A percentile compares a stretch with the other conserved stretches of the same genome.
These are phyloP conservation scores for Polysphondylium violaceum DNA, from an alignment of 78 protist genomes.

Conservation along the genomic window DNA sequence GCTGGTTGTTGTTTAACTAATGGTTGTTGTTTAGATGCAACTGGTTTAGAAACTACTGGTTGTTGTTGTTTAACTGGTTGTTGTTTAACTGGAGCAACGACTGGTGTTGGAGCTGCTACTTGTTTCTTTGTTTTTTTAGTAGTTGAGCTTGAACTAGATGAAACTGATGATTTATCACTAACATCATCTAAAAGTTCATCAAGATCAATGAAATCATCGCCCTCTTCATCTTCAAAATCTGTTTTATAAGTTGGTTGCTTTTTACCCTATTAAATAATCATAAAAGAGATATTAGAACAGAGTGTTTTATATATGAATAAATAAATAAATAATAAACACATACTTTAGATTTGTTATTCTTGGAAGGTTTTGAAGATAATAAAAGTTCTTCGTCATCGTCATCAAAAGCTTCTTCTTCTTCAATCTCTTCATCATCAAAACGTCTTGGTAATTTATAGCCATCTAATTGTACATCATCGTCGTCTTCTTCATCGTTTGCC, in stretches of 20 bases:
- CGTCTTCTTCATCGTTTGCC: constrained; percentile 7
- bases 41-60: too few species aligned
- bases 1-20: too few species aligned
- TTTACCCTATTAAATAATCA: background rate
- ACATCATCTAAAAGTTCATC: constrained; percentile 59
- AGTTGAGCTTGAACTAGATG: background rate
- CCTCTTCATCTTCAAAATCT: constrained; percentile 43
- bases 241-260: too few species aligned
- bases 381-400: constrained; percentile 19
- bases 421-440: constrained; percentile 70
- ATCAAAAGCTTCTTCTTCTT: constrained; percentile 39
- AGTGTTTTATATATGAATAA: background rate
- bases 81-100: background rate
- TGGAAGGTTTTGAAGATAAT: background rate
- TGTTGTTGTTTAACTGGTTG: constrained; percentile 11
- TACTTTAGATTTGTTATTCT: background rate
- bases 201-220: constrained; percentile 55
- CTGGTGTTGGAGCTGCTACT: too few species aligned
- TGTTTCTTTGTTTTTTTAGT: background rate
- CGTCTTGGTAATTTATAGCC: constrained; percentile 20
- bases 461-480: background rate
- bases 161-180: constrained; percentile 1
- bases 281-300: background rate
- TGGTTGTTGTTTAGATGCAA: too few species aligned
- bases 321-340: background rate